Evolutionary conservation across 2,329 filamentous ascomycete species (phyloP).

Genomic region (Rhytidhysteron rufulum): DNA sequence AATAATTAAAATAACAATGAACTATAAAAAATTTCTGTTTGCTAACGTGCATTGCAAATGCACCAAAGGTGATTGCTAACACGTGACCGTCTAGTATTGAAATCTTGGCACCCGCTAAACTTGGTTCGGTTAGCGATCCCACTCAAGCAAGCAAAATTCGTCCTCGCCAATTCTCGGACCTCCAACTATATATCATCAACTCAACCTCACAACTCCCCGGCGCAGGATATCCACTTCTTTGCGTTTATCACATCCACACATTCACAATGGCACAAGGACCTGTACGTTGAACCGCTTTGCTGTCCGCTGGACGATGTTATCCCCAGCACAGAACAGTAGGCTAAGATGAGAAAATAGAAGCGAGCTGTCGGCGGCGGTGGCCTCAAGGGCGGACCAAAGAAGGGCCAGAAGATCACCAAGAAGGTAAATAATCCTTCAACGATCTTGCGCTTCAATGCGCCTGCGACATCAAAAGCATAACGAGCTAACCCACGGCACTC

Average conservation of each 20-base stretch:
- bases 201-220: constrained; percentile 19
- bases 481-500: no score
- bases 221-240: constrained; percentile 93
- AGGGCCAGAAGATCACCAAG: constrained; percentile 72
- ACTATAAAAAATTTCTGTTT: no score
- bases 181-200: not conserved
- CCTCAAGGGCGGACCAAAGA: constrained; percentile 38
- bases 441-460: no score
- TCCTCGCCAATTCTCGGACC: not conserved
- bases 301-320: constrained; percentile 59
- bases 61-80: no score
- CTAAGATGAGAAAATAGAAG: constrained; percentile 71
- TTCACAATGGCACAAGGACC: constrained; percentile 78
- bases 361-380: constrained; percentile 40
- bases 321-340: constrained; percentile 73
- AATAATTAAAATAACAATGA: no score
- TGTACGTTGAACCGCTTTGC: constrained; percentile 97
- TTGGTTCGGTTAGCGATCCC: not conserved
- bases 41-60: no score
- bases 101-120: not conserved
- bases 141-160: not conserved
- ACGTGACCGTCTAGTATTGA: no score
- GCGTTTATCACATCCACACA: constrained; percentile 50
- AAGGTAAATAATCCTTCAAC: constrained; percentile 56
- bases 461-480: no score